Percentiles rank a stretch among this genome's conserved stretches.
phyloP scores from a whole-genome alignment of 2,329 filamentous ascomycete species.

The Pseudocercospora musae region DNA sequence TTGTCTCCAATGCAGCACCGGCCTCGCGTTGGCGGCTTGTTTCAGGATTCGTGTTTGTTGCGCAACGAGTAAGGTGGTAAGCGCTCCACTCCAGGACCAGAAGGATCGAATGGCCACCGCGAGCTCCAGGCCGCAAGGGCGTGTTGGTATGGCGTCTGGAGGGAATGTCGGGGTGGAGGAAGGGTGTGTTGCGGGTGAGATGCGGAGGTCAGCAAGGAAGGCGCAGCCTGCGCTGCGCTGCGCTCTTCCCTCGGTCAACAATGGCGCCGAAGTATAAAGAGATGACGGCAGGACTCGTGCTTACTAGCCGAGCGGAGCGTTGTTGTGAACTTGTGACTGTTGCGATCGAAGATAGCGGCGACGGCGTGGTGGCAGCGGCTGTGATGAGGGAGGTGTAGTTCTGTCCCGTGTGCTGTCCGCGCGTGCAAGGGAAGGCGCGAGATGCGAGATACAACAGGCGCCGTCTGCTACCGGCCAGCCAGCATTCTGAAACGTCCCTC shows the following conservation, averaged over 20 bases:
- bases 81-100: neutral
- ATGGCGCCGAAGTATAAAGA: slow-evolving; percentile 6
- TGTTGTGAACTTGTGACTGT: too few species aligned
- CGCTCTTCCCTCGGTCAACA: too few species aligned
- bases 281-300: slow-evolving; percentile 4
- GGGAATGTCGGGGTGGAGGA: slow-evolving; percentile 1
- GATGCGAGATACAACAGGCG: neutral
- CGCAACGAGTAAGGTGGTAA: neutral
- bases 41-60: neutral
- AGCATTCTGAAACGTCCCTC: neutral
- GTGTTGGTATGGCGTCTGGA: neutral
- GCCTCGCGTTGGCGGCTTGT: neutral
- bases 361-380: neutral
- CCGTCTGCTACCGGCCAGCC: neutral
- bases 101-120: slow-evolving; percentile 9
- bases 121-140: slow-evolving; percentile 20
- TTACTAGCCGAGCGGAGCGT: neutral
- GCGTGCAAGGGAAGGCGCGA: neutral
- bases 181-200: neutral
- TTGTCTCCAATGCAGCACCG: neutral
- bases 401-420: too few species aligned
- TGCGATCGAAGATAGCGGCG: neutral
- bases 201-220: neutral
- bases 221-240: neutral
- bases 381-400: neutral